phyloP scores from a whole-genome alignment of 129 eudicot genomes.

The Heracleum sosnowskyi region DNA sequence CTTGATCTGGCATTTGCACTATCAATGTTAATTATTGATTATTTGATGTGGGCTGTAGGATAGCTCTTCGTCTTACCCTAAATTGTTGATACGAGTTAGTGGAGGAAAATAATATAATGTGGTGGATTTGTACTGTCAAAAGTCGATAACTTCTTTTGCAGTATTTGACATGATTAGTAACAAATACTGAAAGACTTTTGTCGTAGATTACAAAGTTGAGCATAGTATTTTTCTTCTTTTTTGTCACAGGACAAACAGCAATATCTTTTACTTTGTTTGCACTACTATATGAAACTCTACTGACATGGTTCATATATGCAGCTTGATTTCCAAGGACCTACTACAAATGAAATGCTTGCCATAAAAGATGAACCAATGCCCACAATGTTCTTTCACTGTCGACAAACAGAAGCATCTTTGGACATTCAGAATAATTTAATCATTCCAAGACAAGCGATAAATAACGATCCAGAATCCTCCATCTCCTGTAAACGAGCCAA shows the following conservation, averaged over 20 bases:
- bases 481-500: constrained; percentile 11
- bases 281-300: neutral
- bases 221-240: neutral
- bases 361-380: constrained; percentile 4
- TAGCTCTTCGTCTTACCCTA: neutral
- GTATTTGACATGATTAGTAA: neutral
- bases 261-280: neutral
- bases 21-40: too few species aligned
- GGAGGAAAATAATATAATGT: neutral
- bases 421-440: neutral
- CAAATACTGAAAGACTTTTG: neutral
- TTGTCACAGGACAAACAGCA: neutral
- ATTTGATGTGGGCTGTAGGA: neutral
- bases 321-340: constrained; percentile 27
- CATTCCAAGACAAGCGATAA: constrained; percentile 6
- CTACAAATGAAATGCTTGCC: constrained; percentile 13
- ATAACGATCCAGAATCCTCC: neutral
- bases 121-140: neutral
- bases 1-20: neutral
- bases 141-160: neutral
- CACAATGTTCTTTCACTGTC: neutral
- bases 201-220: neutral
- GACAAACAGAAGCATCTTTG: constrained; percentile 13
- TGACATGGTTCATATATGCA: constrained; percentile 21
- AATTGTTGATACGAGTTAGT: neutral